Evolutionary conservation across 495 filamentous ascomycete genomes (phyloP).

Genomic region (Annulohypoxylon stygium): DNA sequence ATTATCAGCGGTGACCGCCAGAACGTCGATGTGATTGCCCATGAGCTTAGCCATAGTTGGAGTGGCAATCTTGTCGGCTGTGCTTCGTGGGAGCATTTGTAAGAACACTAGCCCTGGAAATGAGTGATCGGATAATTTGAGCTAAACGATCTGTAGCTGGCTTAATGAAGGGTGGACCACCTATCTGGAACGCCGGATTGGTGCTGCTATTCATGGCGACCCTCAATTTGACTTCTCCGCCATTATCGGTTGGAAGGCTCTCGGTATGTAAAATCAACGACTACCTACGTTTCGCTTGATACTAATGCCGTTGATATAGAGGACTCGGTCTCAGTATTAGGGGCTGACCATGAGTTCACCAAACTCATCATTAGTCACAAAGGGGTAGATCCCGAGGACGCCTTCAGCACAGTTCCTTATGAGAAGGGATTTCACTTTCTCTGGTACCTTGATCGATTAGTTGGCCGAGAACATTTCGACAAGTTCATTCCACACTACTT

Average conservation of each 20-base stretch:
- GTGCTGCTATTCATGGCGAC: slow-evolving; percentile 78
- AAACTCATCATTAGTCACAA: slow-evolving; percentile 88
- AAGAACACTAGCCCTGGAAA: slow-evolving; percentile 42
- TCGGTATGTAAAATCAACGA: slow-evolving; percentile 56
- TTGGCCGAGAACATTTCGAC: slow-evolving; percentile 90
- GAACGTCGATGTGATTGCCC: slow-evolving; percentile 96
- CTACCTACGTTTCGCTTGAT: slow-evolving; percentile 49
- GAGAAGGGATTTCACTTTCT: slow-evolving; percentile 74
- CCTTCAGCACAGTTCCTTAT: slow-evolving; percentile 88
- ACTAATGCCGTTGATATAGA: slow-evolving; percentile 52
- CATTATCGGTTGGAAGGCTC: slow-evolving; percentile 82
- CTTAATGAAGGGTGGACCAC: slow-evolving; percentile 97
- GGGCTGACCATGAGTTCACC: slow-evolving; percentile 88
- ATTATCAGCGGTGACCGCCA: slow-evolving; percentile 92
- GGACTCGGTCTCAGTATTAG: slow-evolving; percentile 82
- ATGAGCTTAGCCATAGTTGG: slow-evolving; percentile 93
- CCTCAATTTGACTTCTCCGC: slow-evolving; percentile 90
- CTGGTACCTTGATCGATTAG: slow-evolving; percentile 83
- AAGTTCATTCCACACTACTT: slow-evolving; percentile 97
- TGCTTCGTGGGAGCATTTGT: slow-evolving; percentile 94
- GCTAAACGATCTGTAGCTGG: slow-evolving; percentile 67
- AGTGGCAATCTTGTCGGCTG: slow-evolving; percentile 93
- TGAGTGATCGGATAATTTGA: not conserved
- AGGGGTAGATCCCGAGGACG: slow-evolving; percentile 93
- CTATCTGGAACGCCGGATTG: slow-evolving; percentile 87